Conservation (phyloP, 2,329 filamentous ascomycete genomes). For the Aspergillus sp. region DNA sequence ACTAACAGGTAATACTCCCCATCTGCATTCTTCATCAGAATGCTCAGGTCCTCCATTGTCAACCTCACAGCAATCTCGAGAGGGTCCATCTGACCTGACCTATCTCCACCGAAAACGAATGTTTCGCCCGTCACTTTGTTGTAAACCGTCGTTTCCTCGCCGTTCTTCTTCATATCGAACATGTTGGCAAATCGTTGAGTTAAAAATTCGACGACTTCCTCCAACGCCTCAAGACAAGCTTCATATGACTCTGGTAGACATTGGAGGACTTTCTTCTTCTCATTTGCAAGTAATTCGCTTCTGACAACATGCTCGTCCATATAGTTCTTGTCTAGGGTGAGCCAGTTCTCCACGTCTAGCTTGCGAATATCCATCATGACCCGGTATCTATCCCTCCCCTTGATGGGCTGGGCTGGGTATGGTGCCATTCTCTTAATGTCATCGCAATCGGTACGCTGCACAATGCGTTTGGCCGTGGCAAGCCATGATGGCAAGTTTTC, state of each 20-base stretch:
- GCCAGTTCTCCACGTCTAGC: constrained; percentile 49
- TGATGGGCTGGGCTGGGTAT: constrained; percentile 40
- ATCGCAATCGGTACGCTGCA: constrained; percentile 17
- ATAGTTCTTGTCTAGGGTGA: constrained; percentile 50
- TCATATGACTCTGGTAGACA: constrained; percentile 44
- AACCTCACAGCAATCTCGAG: constrained; percentile 53
- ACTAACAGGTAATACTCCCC: constrained; percentile 50
- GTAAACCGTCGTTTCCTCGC: constrained; percentile 32
- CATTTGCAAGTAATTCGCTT: constrained; percentile 38
- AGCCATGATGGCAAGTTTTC: constrained; percentile 17
- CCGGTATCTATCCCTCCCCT: constrained; percentile 39
- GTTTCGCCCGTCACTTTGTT: constrained; percentile 48
- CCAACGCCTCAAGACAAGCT: constrained; percentile 50
- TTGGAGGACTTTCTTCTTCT: constrained; percentile 45
- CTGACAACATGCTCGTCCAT: constrained; percentile 45
- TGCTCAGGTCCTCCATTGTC: constrained; percentile 53
- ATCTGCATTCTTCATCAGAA: constrained; percentile 48
- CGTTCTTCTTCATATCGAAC: constrained; percentile 37
- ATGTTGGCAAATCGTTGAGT: constrained; percentile 43
- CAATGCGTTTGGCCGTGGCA: constrained; percentile 1
- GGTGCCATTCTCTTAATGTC: constrained; percentile 37
- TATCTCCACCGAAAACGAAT: constrained; percentile 39
- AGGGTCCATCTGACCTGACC: constrained; percentile 38
- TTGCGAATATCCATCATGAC: constrained; percentile 51
- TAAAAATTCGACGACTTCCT: constrained; percentile 48